These are phyloP conservation scores for Wickerhamomyces kurtzmanii DNA, from an alignment of 805 yeast genomes.

Conservation along the genomic window DNA sequence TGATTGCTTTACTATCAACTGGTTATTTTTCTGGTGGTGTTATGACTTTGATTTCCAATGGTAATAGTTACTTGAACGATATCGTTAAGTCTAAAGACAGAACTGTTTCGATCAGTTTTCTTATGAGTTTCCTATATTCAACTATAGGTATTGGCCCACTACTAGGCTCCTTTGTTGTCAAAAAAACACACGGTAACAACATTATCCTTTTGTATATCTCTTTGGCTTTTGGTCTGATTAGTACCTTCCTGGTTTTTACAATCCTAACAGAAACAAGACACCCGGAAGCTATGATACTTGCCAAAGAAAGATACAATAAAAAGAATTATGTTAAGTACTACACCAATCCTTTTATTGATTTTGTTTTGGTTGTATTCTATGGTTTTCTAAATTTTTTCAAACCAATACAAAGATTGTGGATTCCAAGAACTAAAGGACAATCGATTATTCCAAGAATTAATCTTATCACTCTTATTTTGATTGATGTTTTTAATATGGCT, in stretches of 20 bases:
- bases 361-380: too few relatives aligned
- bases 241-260: constrained; percentile 1
- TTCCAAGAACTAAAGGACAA: constrained; percentile 6
- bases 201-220: constrained; percentile 3
- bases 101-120: constrained; percentile 8
- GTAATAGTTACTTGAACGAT: constrained; percentile 14
- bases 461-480: constrained; percentile 8
- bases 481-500: constrained; percentile 13
- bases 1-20: constrained; percentile 6
- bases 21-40: constrained; percentile 13
- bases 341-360: too few relatives aligned
- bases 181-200: constrained; percentile 3
- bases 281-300: constrained; percentile 9
- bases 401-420: constrained; percentile 12
- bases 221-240: constrained; percentile 3
- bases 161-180: constrained; percentile 11
- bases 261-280: constrained; percentile 10
- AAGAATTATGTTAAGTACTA: too few relatives aligned
- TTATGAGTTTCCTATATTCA: constrained; percentile 14
- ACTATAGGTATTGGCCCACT: constrained; percentile 15
- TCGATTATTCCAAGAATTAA: constrained; percentile 11
- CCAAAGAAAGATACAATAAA: constrained; percentile 3
- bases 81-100: constrained; percentile 8
- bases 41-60: constrained; percentile 14
- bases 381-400: constrained; percentile 6